A percentile compares a stretch with the other conserved stretches of the same genome.
Conservation (phyloP, 345 rosid species). For the Acer yangbiense region DNA sequence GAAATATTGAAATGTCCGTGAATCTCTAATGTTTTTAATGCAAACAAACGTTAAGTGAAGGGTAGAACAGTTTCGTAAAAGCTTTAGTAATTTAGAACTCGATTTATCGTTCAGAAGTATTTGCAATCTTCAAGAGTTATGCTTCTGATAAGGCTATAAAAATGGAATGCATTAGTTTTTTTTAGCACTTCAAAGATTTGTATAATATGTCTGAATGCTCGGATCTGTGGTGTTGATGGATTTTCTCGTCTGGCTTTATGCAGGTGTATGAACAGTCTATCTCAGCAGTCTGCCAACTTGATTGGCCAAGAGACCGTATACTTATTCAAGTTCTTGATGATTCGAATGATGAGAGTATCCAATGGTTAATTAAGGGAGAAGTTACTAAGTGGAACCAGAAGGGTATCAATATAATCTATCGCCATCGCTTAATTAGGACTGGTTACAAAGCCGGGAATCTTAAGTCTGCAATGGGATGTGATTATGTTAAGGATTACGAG, state of each 20-base stretch:
- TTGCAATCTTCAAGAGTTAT: neutral
- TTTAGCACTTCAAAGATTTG: neutral
- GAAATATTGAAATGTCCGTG: neutral
- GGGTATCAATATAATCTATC: constrained; percentile 69
- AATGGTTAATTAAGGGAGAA: constrained; percentile 60
- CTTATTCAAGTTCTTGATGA: constrained; percentile 84
- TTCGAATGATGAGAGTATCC: constrained; percentile 72
- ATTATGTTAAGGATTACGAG: constrained; percentile 71
- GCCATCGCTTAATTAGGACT: constrained; percentile 73
- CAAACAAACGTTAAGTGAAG: neutral
- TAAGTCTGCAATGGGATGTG: constrained; percentile 84
- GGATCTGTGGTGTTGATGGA: constrained; percentile 18
- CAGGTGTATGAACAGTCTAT: constrained; percentile 87
- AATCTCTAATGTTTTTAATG: constrained; percentile 2
- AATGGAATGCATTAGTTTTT: neutral
- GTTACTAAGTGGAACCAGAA: constrained; percentile 68
- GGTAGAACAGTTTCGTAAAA: neutral
- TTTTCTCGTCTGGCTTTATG: constrained; percentile 17
- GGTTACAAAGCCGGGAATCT: constrained; percentile 95
- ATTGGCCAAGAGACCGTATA: constrained; percentile 77
- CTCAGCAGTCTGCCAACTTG: constrained; percentile 80
- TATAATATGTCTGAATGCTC: neutral
- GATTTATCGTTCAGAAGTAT: neutral
- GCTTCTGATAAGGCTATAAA: neutral
- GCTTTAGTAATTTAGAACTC: neutral